Conservation (phyloP, 352 stramenopile genomes). For the Thraustochytrium striatum region DNA sequence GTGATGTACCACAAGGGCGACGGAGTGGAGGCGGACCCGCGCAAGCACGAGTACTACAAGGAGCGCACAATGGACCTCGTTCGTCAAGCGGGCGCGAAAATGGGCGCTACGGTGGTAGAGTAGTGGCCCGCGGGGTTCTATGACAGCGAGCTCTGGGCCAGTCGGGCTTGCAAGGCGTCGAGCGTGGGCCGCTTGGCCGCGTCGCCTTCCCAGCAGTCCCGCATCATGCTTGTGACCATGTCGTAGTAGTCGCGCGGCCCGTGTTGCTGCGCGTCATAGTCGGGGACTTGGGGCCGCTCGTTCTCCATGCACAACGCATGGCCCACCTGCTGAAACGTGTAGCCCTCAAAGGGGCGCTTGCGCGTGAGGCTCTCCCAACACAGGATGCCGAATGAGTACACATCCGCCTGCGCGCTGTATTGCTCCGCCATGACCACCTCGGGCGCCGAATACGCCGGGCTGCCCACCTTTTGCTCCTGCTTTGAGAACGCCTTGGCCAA, state of each 20-base stretch:
- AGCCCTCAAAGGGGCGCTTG: slow-evolving; percentile 3
- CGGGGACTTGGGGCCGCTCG: background rate
- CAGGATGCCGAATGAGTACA: slow-evolving; percentile 22
- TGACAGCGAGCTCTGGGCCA: background rate
- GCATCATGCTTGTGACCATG: background rate
- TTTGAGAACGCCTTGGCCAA: slow-evolving; percentile 38
- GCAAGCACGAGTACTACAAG: slow-evolving; percentile 32
- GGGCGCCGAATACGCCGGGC: slow-evolving; percentile 21
- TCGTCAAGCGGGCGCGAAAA: slow-evolving; percentile 9
- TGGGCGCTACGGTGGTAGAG: slow-evolving; percentile 38
- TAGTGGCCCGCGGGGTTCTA: background rate
- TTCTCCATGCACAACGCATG: slow-evolving; percentile 28
- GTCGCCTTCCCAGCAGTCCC: slow-evolving; percentile 1
- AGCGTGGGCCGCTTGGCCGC: background rate
- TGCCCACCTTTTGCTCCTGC: slow-evolving; percentile 16
- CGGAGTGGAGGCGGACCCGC: slow-evolving; percentile 30
- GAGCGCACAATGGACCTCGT: slow-evolving; percentile 37
- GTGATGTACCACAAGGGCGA: slow-evolving; percentile 50
- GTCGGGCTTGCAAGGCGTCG: background rate
- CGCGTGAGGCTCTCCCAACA: slow-evolving; percentile 19
- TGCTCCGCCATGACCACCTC: slow-evolving; percentile 40
- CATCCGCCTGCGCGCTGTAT: background rate
- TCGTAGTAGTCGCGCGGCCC: background rate
- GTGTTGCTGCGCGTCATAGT: background rate
- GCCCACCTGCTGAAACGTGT: background rate